Evolutionary conservation across 225 moss, liverwort and hornwort species (phyloP), one percentile per base, ranked within the genome.

Genomic region (Polytrichum commune): DNA sequence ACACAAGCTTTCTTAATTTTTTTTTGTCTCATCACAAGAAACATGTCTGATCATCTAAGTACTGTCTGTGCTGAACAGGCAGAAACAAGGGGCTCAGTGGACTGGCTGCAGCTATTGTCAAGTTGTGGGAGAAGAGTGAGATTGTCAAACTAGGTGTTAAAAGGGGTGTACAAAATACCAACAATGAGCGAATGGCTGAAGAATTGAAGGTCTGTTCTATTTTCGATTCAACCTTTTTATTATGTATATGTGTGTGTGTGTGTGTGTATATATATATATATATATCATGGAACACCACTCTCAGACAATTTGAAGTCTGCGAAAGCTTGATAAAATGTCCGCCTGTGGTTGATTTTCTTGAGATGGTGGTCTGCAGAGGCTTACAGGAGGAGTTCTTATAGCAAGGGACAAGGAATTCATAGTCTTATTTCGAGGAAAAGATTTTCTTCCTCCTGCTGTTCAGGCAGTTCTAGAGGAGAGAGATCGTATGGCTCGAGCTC

Each of bases 101-200:
- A 72, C 83, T 98, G 70, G 98, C 98, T 53, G 86, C 84, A 54
- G 92, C 91, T 54, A 88, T 98, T 65, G 80, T 88, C 53, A 95
- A 98, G 80, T 68, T 98, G 58, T 98, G 98, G 98, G 95, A 95
- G 77, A 87, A 76, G 76, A 98, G 93, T 63, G 98, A 98, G 88
- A 91, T 98, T 73, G 82, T 86, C 60, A 87, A 78, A 75, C 74
- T 87, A 64, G 76, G 78, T 72, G 88, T 88, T 53, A 88, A 88
- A 75, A 84, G 84, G 72, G 84, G 88, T 28, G 84, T 88, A 64
- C 84, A 88, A 80, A 88, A 88, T 69, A 88, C 84, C 64, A 88
- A 82, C 76, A 88, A 88, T 66, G 88, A 88, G 74, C 77, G 82
- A 56, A 84, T 88, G 87, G 87, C 84, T 75, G 88, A 88, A 78